Evolutionary conservation across 208 protist genomes (phyloP), one percentile per base, ranked within the genome.

Genomic region (Leptomonas seymouri): DNA sequence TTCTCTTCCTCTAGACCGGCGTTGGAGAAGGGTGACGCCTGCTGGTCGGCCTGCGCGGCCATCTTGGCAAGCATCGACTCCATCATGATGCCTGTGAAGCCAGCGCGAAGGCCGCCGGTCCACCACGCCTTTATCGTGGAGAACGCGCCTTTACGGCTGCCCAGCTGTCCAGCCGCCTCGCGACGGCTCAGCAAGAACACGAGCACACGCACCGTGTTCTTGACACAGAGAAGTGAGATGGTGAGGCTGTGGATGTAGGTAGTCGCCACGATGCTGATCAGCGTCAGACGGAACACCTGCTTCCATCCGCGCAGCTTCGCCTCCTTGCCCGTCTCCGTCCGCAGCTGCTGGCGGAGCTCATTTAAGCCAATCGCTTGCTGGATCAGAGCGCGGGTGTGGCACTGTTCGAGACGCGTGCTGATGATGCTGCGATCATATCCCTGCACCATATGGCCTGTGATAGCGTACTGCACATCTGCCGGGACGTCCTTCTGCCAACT

Each of bases 371-470:
- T 67, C 15, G 58, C 31, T n/a, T 60, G 18, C 12, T 79, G 51
- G 6, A 95, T 59, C 25, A 84, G 20, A 39, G 44, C 63, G 27
- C 87, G 88, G 3, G 78, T 89, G 48, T 81, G 72, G 7, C 73
- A 76, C 72, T 90, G 86, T 66, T 83, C 64, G 23, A 83, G 57
- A 8, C 86, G 78, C 0, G 90, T 67, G 20, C 84, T 65, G 41
- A 95, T 81, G 63, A 92, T 77, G 67, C 85, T 87, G 27, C 90
- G 81, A 59, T 92, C 87, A 67, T 85, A 91, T 23, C 82, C 90
- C 51, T 92, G 87, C 11, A 85, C 71, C 50, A 95, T 73, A 71
- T 95, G 78, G 3, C 79, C 80, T 15, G 81, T 65, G 56, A 93
- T 90, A 34, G 85, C 86, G 71, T 87, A 82, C 70, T 81, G 66